A percentile compares a stretch with the other conserved stretches of the same genome.
Conservation (phyloP, 805 yeast genomes). For the Metschnikowia anglica region DNA sequence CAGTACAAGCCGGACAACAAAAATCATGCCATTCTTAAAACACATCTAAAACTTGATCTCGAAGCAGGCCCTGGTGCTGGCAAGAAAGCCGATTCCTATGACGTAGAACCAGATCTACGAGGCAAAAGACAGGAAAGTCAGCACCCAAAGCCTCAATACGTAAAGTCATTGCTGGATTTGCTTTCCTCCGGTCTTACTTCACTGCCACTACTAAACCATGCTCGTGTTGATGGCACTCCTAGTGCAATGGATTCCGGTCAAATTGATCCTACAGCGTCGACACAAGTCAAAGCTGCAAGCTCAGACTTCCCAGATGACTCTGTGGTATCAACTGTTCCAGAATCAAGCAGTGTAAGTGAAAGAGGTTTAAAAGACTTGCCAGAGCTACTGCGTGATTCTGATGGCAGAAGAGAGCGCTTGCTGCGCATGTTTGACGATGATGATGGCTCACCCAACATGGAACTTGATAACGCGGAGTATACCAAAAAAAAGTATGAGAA, state of each 20-base stretch:
- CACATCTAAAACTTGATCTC: neutral
- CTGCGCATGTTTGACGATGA: slow-evolving; percentile 10
- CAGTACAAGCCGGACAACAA: neutral
- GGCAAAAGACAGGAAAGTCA: neutral
- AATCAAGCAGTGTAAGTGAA: too few relatives aligned
- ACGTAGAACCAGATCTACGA: neutral
- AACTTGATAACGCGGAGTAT: neutral
- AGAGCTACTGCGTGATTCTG: neutral
- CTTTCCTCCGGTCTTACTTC: too few relatives aligned
- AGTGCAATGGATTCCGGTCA: too few relatives aligned
- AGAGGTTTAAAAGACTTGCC: too few relatives aligned
- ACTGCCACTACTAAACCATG: too few relatives aligned
- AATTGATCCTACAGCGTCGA: too few relatives aligned
- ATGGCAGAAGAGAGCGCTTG: slow-evolving; percentile 1
- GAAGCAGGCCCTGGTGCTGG: slow-evolving; percentile 1
- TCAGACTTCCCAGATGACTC: too few relatives aligned
- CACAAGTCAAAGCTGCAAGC: too few relatives aligned
- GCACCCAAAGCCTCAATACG: neutral
- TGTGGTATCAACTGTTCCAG: too few relatives aligned
- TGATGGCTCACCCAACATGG: neutral
- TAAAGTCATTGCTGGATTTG: too few relatives aligned
- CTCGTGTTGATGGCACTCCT: too few relatives aligned
- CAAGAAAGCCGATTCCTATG: neutral
- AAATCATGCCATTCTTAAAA: neutral
- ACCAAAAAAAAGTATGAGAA: neutral